Evolutionary conservation across 1,284 basidiomycete species (phyloP), one percentile per base, ranked within the genome.

Genomic region (Cryptococcus floricola): DNA sequence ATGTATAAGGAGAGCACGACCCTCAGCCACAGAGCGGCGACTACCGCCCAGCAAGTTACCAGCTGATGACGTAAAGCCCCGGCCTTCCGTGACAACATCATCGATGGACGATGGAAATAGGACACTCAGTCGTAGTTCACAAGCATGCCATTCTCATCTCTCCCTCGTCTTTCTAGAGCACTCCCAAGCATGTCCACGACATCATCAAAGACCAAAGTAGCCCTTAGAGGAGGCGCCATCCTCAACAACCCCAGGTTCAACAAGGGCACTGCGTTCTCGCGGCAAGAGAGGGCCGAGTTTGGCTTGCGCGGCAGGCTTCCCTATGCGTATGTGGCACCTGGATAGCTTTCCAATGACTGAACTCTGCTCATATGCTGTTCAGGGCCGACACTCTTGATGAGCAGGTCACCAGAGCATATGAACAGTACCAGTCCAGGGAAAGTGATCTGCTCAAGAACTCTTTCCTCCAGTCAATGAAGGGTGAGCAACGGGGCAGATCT

Each of bases 241-340:
- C 79, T 89, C n/a, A 82, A 81, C 16, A 81, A 75, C 48, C 85
- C 87, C 1, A 79, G 82, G n/a, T 73, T 61, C 59, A 77, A 75
- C 62, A 79, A 79, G 63, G 79, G 88, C 23, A 87, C 84, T 2
- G 89, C 83, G 14, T 92, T 91, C 72, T 83, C 84, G 0, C 56
- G 74, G 9, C 69, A 80, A 23, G 88, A 91, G 72, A 81, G 89
- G 50, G 81, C 83, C 57, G 79, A 78, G 1, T 87, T 91, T 57
- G 86, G 85, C 3, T 78, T 91, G 10, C 80, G 80, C 5, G 88
- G 88, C 2, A 81, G 87, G 8, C 78, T 92, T 0, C 88, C 89
- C 8, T 68, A 58, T 59, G 64, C 67, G 68, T 69, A 53, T 60
- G 65, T 61, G 7, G 9, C 10, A 19, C 16, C 10, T 5, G 1